Conservation (phyloP, 106 monocot genomes). For the Allium cepa region DNA sequence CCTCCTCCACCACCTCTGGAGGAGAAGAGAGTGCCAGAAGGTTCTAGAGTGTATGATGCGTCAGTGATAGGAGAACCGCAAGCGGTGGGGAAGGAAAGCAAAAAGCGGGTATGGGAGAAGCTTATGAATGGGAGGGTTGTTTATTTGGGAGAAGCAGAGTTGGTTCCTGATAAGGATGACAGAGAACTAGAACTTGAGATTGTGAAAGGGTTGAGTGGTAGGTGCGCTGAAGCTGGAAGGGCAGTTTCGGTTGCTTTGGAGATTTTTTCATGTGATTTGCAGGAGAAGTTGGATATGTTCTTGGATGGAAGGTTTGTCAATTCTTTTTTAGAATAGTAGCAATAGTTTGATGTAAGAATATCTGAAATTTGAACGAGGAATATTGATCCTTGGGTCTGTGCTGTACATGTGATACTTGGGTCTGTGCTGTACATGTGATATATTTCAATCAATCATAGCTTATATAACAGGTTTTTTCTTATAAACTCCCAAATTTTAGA, state of each 20-base stretch:
- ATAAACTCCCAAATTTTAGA: too few species aligned
- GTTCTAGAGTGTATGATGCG: conserved; percentile 80
- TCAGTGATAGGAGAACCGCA: conserved; percentile 83
- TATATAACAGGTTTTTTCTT: too few species aligned
- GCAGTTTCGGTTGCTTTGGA: conserved; percentile 71
- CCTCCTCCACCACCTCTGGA: conserved; percentile 8
- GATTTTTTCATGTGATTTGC: conserved; percentile 66
- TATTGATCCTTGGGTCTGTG: too few species aligned
- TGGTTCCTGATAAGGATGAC: conserved; percentile 77
- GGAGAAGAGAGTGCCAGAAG: conserved; percentile 16
- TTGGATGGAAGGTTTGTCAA: conserved; percentile 57
- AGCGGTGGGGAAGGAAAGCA: conserved; percentile 71
- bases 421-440: too few species aligned
- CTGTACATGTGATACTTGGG: too few species aligned
- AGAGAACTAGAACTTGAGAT: conserved; percentile 81
- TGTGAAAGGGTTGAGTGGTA: conserved; percentile 46
- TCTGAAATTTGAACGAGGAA: too few species aligned
- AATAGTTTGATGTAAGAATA: too few species aligned
- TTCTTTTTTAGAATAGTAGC: background rate
- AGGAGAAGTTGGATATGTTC: conserved; percentile 74
- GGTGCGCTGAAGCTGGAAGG: conserved; percentile 59
- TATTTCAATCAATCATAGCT: too few species aligned
- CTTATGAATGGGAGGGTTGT: conserved; percentile 63
- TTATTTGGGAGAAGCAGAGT: conserved; percentile 88
- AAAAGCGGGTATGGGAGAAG: conserved; percentile 83